Evolutionary conservation across 208 protist species (phyloP).

Genomic region (Trypanosoma avium): DNA sequence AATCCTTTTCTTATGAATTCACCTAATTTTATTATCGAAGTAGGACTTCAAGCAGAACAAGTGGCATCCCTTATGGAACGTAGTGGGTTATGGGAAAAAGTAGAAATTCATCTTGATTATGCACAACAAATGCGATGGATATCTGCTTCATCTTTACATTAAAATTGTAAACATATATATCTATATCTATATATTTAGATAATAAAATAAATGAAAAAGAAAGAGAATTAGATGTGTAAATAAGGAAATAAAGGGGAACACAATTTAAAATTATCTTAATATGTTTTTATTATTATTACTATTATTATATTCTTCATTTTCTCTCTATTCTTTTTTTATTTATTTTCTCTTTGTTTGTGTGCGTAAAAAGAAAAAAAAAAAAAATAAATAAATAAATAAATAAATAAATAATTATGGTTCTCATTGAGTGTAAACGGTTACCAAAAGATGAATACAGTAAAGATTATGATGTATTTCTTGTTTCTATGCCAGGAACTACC

Average conservation of each 20-base stretch:
- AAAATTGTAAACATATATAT: constrained; percentile 1
- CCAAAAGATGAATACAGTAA: constrained; percentile 92
- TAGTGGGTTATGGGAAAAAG: constrained; percentile 52
- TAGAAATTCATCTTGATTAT: constrained; percentile 77
- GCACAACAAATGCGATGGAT: constrained; percentile 79
- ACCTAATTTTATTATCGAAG: constrained; percentile 78
- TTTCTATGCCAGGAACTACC: constrained; percentile 48
- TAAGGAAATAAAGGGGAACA: not conserved
- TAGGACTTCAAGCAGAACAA: constrained; percentile 70
- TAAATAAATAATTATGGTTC: constrained; percentile 57
- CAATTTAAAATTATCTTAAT: not conserved
- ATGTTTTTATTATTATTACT: not conserved
- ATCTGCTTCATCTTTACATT: constrained; percentile 59
- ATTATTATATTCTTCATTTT: not conserved
- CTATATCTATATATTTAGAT: not conserved
- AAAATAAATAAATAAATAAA: not conserved
- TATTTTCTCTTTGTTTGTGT: constrained; percentile 13
- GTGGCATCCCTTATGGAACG: constrained; percentile 82
- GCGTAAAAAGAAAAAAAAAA: constrained; percentile 1
- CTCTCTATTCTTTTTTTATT: constrained; percentile 13
- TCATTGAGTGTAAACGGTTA: constrained; percentile 88
- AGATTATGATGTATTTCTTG: constrained; percentile 83
- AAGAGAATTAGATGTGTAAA: not conserved
- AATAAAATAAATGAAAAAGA: not conserved
- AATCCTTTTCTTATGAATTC: constrained; percentile 30